Evolutionary conservation across 805 yeast species (phyloP), one percentile per base, ranked within the genome.

Genomic region (Nematodospora valgi): DNA sequence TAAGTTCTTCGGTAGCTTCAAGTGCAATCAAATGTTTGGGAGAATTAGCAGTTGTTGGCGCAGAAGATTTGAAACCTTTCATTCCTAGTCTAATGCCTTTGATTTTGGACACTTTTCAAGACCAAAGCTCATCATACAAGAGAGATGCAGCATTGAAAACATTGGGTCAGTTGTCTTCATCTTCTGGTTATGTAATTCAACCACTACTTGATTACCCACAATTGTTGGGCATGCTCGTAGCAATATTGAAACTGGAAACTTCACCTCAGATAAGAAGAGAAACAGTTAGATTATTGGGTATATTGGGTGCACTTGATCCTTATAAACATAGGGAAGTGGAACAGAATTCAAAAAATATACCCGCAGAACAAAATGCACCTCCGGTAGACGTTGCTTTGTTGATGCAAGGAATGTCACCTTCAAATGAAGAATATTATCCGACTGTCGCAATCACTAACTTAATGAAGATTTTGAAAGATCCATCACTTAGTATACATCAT

Each of bases 271-370:
- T 86, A 6, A 77, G 93, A 50, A 68, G 96, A 38, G 98, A 93
- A 55, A 84, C 96, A 0, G 95, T 93, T 1, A 73, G 91, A 44
- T 61, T 93, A 16, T 66, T 93, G 38, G 99, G 99, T 52, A 88
- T 89, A 22, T 64, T 93, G 27, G 99, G 99, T 44, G 98, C 98
- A 0, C 65, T 93, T 31, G 98, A 93, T 59, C 99, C 99, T 1
- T 93, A 91, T 54, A 89, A 86, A 52, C 94, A 88, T 47, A 78
- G 96, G 37, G 96, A 87, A 48, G 86, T 89, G 7, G 98, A 89
- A 53, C 80, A 86, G 38, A 71, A 70, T 1, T 74, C 82, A 1
- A 78, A 74, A 49, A 68, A 46, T 28, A 61, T 61, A 5, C 66
- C 71, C 0, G 82, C 76, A 1, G 94, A 86, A 45, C 91, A 86